Evolutionary conservation across 179 eudicot species (phyloP).

Genomic region (Amaranthus tricolor): DNA sequence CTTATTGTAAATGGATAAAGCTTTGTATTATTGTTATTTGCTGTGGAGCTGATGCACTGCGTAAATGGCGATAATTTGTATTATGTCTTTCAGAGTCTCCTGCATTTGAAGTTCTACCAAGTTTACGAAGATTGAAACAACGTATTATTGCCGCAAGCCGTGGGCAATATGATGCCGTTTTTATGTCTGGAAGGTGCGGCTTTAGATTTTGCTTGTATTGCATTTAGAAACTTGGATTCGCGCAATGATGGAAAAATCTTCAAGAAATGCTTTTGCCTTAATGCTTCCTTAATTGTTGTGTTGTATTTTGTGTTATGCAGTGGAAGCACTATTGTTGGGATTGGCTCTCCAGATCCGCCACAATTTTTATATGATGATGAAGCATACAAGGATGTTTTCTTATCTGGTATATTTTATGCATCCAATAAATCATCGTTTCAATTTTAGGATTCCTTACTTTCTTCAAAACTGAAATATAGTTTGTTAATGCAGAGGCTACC

Average conservation of each 20-base stretch:
- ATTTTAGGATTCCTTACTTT: background rate
- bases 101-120: conserved; percentile 96
- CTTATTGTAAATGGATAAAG: background rate
- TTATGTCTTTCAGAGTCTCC: conserved; percentile 59
- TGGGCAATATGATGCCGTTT: conserved; percentile 94
- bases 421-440: too few species aligned
- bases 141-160: conserved; percentile 81
- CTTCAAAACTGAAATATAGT: conserved; percentile 3
- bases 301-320: conserved; percentile 42
- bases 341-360: conserved; percentile 97
- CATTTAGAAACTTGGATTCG: background rate
- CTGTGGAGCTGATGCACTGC: background rate
- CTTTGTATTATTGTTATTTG: background rate
- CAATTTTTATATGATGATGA: conserved; percentile 90
- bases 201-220: background rate
- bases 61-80: background rate
- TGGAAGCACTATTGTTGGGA: conserved; percentile 95
- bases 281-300: background rate
- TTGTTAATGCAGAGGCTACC: conserved; percentile 37
- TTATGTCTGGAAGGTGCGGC: conserved; percentile 95
- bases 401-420: conserved; percentile 57
- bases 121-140: conserved; percentile 76
- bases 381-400: conserved; percentile 82
- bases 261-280: background rate
- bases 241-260: background rate